Evolutionary conservation across 2,329 filamentous ascomycete species (phyloP).

Genomic region (Cordyceps javanica): DNA sequence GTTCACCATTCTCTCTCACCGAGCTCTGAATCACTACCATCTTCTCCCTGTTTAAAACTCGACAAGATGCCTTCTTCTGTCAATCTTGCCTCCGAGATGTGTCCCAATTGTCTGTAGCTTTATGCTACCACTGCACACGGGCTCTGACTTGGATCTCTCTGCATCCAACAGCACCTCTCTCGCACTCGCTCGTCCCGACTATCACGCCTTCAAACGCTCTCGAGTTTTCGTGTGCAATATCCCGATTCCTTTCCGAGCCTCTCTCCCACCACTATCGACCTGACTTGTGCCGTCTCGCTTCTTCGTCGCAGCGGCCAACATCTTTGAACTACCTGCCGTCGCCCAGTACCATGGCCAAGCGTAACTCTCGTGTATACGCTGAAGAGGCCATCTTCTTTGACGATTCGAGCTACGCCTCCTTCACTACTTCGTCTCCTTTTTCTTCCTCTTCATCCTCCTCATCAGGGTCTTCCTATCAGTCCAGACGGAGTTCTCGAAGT

Average conservation of each 20-base stretch:
- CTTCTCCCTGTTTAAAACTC: neutral
- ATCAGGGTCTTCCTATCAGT: conserved; percentile 21
- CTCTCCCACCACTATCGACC: neutral
- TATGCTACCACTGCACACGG: conserved; percentile 11
- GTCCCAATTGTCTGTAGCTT: conserved; percentile 16
- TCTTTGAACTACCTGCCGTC: neutral
- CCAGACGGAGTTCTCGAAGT: conserved; percentile 25
- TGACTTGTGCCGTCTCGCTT: neutral
- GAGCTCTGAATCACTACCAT: neutral
- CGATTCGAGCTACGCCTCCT: conserved; percentile 10
- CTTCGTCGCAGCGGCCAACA: neutral
- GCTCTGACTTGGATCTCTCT: conserved; percentile 8
- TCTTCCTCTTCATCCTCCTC: conserved; percentile 6
- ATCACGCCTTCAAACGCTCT: neutral
- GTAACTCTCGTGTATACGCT: conserved; percentile 19
- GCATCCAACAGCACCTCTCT: neutral
- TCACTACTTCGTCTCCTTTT: too few relatives aligned
- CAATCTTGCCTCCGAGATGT: conserved; percentile 18
- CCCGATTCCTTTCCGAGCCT: neutral
- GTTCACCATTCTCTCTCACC: conserved; percentile 11
- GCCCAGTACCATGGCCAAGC: conserved; percentile 19
- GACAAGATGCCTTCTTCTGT: conserved; percentile 20
- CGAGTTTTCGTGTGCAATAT: neutral
- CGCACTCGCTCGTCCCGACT: neutral
- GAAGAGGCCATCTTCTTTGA: conserved; percentile 17